Evolutionary conservation across 768 basidiomycete species (phyloP), one percentile per base, ranked within the genome.

Genomic region (Lactarius sp.): DNA sequence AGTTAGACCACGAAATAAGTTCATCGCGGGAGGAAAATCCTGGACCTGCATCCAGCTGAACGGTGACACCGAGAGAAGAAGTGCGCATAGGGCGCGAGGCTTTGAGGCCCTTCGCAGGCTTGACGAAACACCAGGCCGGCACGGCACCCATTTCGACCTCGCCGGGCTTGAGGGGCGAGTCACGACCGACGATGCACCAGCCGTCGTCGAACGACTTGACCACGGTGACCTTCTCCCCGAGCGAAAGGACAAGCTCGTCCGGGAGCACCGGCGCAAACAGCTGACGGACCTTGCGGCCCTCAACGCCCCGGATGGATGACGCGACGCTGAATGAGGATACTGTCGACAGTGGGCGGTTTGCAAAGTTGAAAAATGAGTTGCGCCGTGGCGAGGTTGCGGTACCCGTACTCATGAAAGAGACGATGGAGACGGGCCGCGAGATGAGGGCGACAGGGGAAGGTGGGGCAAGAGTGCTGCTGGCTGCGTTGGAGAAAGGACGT

Each of bases 101-200:
- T 44, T 78, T 74, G 59, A 86, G 76, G 4, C 85, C 86, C 64
- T 82, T 80, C 52, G 81, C 78, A 39, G 85, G 81, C 69, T 83
- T 84, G 66, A 83, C 60, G 79, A 92, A 90, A 70, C 83, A 85
- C 88, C 89, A 92, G 6, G 86, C 83, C 12, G 90, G 90, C 3
- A 90, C 83, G 37, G 86, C 80, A 44, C 90, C 90, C 18, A 90
- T 72, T 70, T 90, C 88, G 41, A 85, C 76, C 47, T 82, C 77
- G 20, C 75, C 76, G 4, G 71, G 66, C 27, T 69, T 72, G 65
- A 71, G 59, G 39, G 68, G 31, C 73, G 70, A 72, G 64, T 86
- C 82, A 34, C 86, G 77, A 20, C 82, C 84, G 56, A 88, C 86
- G 56, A 88, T 78, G 68, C 86, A 89, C 90, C 90, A 92, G 2